Percentiles rank a stretch among this genome's conserved stretches.
Evolutionary conservation across 306 rosid genomes (phyloP).

Genomic region (Pueraria montana): DNA sequence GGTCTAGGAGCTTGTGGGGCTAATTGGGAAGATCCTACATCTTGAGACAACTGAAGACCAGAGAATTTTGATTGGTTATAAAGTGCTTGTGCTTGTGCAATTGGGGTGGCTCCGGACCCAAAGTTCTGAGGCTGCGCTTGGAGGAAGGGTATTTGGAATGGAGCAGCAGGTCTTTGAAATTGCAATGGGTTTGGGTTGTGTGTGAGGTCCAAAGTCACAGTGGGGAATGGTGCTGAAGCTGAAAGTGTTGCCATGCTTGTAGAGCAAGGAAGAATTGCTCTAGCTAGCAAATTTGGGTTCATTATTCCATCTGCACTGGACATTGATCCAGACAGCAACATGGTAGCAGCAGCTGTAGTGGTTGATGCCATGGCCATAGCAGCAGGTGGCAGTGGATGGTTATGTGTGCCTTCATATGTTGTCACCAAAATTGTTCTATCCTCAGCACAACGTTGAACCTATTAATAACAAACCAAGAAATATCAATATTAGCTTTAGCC

Average conservation of each 20-base stretch:
- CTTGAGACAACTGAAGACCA: slow-evolving; percentile 88
- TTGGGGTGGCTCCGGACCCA: slow-evolving; percentile 50
- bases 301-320: slow-evolving; percentile 86
- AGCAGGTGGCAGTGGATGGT: slow-evolving; percentile 95
- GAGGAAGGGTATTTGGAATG: slow-evolving; percentile 74
- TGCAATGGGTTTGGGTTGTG: slow-evolving; percentile 63
- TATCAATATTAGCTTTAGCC: slow-evolving; percentile 21
- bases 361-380: slow-evolving; percentile 99
- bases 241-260: slow-evolving; percentile 88
- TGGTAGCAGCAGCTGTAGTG: slow-evolving; percentile 87
- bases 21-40: slow-evolving; percentile 62
- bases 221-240: slow-evolving; percentile 95
- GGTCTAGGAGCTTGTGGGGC: slow-evolving; percentile 55
- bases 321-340: slow-evolving; percentile 92
- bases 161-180: slow-evolving; percentile 62
- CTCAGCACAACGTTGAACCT: slow-evolving; percentile 98
- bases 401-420: slow-evolving; percentile 95
- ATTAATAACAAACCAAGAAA: slow-evolving; percentile 5
- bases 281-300: slow-evolving; percentile 85
- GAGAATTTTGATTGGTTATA: slow-evolving; percentile 91
- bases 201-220: slow-evolving; percentile 89
- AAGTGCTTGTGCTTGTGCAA: slow-evolving; percentile 72
- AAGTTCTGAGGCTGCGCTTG: slow-evolving; percentile 66
- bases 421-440: slow-evolving; percentile 84
- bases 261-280: slow-evolving; percentile 84